phyloP scores from a whole-genome alignment of 2,329 filamentous ascomycete genomes.

The Colletotrichum kahawae region DNA sequence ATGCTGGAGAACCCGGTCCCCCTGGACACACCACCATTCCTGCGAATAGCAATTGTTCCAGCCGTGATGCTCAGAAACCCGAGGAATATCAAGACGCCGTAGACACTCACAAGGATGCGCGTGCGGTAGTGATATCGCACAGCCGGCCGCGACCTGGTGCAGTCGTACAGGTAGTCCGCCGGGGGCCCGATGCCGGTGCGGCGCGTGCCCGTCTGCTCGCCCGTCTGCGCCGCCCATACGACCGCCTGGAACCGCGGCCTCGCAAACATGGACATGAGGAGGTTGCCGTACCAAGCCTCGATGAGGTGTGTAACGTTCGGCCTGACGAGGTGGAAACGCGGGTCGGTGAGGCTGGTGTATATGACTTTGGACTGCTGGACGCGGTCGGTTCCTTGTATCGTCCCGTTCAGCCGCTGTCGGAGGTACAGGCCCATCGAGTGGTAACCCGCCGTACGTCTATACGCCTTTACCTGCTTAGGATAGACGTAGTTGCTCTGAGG shows the following conservation, averaged over 20 bases:
- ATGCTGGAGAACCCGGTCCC: conserved; percentile 41
- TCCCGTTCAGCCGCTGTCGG: conserved; percentile 34
- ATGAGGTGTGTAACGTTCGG: conserved; percentile 26
- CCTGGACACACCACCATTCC: conserved; percentile 32
- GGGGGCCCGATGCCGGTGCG: conserved; percentile 16
- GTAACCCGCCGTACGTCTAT: conserved; percentile 33
- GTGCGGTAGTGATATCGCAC: conserved; percentile 31
- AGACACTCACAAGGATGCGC: conserved; percentile 35
- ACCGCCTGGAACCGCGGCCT: conserved; percentile 36
- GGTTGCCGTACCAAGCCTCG: conserved; percentile 34
- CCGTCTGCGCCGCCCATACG: conserved; percentile 32
- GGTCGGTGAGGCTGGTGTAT: conserved; percentile 43
- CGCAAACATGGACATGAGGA: conserved; percentile 37
- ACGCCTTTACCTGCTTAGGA: conserved; percentile 25
- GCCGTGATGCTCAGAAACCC: conserved; percentile 27
- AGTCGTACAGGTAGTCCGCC: conserved; percentile 25
- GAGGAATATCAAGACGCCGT: conserved; percentile 31
- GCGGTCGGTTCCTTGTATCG: conserved; percentile 26
- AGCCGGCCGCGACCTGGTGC: conserved; percentile 28
- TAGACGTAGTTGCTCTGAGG: conserved; percentile 31
- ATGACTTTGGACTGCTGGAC: conserved; percentile 34
- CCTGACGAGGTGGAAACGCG: conserved; percentile 27
- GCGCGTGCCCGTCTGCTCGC: neutral
- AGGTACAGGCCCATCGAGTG: conserved; percentile 34
- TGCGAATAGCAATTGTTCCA: conserved; percentile 32